Evolutionary conservation across 75 land plant genomes (phyloP), one percentile per base, ranked within the genome.

Genomic region (Ceratopteris richardii): DNA sequence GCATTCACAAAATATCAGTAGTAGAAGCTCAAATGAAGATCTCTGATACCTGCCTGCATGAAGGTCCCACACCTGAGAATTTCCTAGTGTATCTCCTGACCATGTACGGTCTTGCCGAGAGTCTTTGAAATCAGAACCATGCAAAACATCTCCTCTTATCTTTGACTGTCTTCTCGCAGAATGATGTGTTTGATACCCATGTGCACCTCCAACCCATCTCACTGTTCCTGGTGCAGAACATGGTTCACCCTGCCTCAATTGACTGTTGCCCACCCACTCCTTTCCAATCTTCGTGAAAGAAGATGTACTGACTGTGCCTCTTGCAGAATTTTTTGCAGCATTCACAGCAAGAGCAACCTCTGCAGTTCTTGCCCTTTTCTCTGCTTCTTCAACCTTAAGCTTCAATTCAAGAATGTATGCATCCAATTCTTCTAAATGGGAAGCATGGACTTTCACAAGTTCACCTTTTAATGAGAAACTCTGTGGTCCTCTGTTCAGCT

Each of bases 371-470:
- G 41, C 50, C 48, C 36, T 58, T 50, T 50, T 71, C 62, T 71
- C 73, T 39, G 63, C 41, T 29, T 71, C 67, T 24, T 63, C 67
- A 19, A 58, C 31, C 26, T 64, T 63, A 7, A 5, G 3, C 51
- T 64, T 65, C 0, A 71, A 57, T 20, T 71, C 66, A 33, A 51
- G 43, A 42, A 71, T 71, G 28, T 39, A 71, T 33, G 31, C 60
- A 57, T 71, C 73, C 54, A 71, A 58, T 44, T 71, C 73, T 42
- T 71, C 60, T 41, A 71, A 47, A 24, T 71, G 73, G 29, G 73
- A 71, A n/a, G 73, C 44, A 63, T 71, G 73, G 1, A 71, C 73
- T 52, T 71, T 71, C 40, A 71, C 73, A 55, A 71, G 27, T 22
- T 51, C 73, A 27, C 29, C 67, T 51, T 64, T 71, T 1, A 18